phyloP scores from a whole-genome alignment of 257 asterid genomes.

The Solanum virginianum region DNA sequence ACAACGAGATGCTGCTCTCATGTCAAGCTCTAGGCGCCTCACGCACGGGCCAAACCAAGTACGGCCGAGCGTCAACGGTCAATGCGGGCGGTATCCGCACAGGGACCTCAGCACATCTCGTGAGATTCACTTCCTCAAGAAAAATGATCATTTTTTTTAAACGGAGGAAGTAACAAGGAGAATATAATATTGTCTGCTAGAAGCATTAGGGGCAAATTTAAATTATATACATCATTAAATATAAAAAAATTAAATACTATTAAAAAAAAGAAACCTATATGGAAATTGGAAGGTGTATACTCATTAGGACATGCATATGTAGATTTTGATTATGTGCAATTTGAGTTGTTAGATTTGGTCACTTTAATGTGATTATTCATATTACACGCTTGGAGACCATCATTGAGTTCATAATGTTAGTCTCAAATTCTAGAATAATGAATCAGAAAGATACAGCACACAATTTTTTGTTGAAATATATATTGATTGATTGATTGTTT shows the following conservation, averaged over 20 bases:
- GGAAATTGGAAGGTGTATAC: no score
- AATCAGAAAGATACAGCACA: neutral
- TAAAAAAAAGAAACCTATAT: no score
- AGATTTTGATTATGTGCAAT: neutral
- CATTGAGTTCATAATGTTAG: neutral
- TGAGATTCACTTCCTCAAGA: no score
- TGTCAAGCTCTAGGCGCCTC: no score
- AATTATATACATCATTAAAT: neutral
- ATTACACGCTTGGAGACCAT: neutral
- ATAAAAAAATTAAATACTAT: no score
- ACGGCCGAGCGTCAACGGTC: no score
- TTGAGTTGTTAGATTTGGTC: neutral
- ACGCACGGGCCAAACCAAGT: no score
- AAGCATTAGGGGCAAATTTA: neutral
- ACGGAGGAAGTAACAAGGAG: neutral
- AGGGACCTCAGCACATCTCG: no score
- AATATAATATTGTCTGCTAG: neutral
- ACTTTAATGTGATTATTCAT: neutral
- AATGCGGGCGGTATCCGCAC: accelerated
- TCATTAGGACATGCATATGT: neutral
- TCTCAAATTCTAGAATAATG: no score
- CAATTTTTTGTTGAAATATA: neutral
- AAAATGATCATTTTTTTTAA: no score
- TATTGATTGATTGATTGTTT: neutral
- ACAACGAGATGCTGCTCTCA: no score